phyloP scores from a whole-genome alignment of 495 filamentous ascomycete genomes.

The Penicillium manginii region DNA sequence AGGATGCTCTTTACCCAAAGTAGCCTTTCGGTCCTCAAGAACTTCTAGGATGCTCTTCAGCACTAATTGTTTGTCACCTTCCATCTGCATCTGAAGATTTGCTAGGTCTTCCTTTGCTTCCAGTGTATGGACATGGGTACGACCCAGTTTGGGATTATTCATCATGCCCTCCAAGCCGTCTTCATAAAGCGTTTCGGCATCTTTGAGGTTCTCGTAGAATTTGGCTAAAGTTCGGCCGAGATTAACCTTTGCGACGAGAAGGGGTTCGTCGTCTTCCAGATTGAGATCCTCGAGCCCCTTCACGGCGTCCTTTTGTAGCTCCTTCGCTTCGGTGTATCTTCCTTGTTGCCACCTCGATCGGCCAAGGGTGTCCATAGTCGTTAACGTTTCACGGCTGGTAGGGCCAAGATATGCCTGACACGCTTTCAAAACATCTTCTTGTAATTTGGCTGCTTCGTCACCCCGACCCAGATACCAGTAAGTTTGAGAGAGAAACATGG shows the following conservation, averaged over 20 bases:
- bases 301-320: constrained; percentile 30
- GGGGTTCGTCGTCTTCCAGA: constrained; percentile 27
- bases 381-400: background rate
- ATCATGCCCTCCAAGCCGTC: constrained; percentile 7
- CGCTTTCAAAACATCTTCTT: background rate
- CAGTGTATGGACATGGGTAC: constrained; percentile 35
- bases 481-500: background rate
- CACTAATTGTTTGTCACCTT: background rate
- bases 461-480: background rate
- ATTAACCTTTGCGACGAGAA: constrained; percentile 31
- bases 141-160: constrained; percentile 33
- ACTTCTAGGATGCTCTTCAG: constrained; percentile 22
- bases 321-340: constrained; percentile 28
- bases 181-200: constrained; percentile 28
- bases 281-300: constrained; percentile 19
- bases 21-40: constrained; percentile 26
- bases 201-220: constrained; percentile 21
- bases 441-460: background rate
- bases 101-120: constrained; percentile 31
- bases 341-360: constrained; percentile 18
- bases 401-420: background rate
- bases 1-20: constrained; percentile 42
- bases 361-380: constrained; percentile 5
- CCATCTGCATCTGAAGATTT: constrained; percentile 9
- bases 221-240: constrained; percentile 20